Base-by-base conservation (phyloP, 228 moss, liverwort and hornwort species). In the Sphagnum fallax region DNA sequence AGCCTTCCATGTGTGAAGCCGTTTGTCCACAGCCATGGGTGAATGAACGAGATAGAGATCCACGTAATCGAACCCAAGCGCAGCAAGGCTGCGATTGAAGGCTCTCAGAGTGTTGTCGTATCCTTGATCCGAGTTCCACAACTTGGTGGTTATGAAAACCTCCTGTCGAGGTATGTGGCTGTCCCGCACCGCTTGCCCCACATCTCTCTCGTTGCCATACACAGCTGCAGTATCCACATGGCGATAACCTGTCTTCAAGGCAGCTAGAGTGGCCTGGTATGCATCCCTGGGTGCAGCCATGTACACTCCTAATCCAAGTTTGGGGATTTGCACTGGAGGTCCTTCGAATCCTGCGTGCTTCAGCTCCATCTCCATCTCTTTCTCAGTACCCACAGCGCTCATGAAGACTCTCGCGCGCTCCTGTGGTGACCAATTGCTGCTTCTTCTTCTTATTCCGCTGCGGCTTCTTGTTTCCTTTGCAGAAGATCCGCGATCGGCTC, bases 91-190 rank as follows among this genome's bases (percentile, higher is more conserved):
- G 50, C 74, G 75, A 51, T 92, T 88, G 60, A 92, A 86, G 9
- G 96, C 93, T 12, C 81, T 79, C 49, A 93, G 79, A 12, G 93
- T 82, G 12, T 82, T 91, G 8, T 93, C 65, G 48, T 91, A 96
- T 2, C 96, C 96, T 14, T 96, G 96, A 71, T 96, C 96, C 5
- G 89, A 81, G 72, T 93, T 91, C 96, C 96, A 96, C 49, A 96
- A 61, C 75, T 96, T 96, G 16, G 93, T 91, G 47, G 96, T 93
- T 5, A 96, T 80, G 52, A 93, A 96, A 15, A 96, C 75, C 70
- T 96, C 82, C 62, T 96, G 88, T 16, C 96, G 78, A 51, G 93
- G 93, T 68, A 96, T 88, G 5, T 87, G 86, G 71, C 96, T 96
- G 62, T 88, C 84, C 51, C 83, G 82, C 64, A 96, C 84, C 50